Evolutionary conservation across 495 filamentous ascomycete genomes (phyloP), one percentile per base, ranked within the genome.

Genomic region (Echria macrotheca): DNA sequence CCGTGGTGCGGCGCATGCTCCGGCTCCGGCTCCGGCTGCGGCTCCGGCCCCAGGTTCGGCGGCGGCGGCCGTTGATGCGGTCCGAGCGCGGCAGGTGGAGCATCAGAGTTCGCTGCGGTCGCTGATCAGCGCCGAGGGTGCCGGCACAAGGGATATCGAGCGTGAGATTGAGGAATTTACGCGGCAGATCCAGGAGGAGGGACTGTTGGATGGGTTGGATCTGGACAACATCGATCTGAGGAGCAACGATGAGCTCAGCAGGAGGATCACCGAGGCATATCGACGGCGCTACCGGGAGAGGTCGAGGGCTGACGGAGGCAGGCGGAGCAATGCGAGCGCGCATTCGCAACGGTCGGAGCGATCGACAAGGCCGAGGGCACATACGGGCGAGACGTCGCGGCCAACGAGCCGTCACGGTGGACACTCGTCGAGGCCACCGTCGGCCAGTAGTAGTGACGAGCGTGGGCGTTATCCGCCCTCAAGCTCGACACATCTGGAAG

Each of bases 241-340:
- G 38, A 85, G 83, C 50, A 89, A 95, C 56, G 87, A 95, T 53
- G 86, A 93, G 63, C 77, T 96, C 5, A 94, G 85, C 59, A 84
- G 90, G 59, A 80, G 83, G 52, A 94, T 96, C 57, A 90, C 89
- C 11, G 85, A 91, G 56, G 89, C 88, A 11, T 95, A 91, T 60
- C 72, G 85, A 42, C 74, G 84, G 44, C 73, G 87, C 25, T 87
- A 88, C 57, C 73, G 73, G 40, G 76, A 80, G 53, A 62, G 73
- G 47, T 49, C 59, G 23, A 64, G 66, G 49, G 32, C 50, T 6
- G 61, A 65, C 19, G 62, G 59, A 44, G 59, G 63, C 39, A 63
- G 73, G 53, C 65, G 74, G 50, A 74, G 69, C 47, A 67, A 69
- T 37, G 53, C 67, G 1, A 69, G 58, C 28, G 46, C 65, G 1